phyloP scores from a whole-genome alignment of 2,329 filamentous ascomycete genomes.

The Aspergillus niger region DNA sequence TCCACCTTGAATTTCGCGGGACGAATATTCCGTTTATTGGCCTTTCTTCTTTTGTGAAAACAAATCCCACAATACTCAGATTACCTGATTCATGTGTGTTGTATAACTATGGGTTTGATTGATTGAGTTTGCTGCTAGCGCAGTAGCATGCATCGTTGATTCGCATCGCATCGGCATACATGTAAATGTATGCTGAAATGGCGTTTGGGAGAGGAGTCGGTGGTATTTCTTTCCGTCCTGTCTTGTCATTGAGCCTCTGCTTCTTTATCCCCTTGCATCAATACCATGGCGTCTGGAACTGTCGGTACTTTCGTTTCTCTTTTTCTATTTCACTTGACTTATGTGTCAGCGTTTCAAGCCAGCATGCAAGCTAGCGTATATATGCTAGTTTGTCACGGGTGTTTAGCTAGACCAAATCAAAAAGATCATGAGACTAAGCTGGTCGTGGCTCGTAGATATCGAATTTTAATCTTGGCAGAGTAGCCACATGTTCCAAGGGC shows the following conservation, averaged over 20 bases:
- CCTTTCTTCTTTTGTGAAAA: background rate
- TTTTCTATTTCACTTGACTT: background rate
- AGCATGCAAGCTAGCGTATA: background rate
- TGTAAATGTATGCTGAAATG: background rate
- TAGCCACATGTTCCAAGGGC: no score
- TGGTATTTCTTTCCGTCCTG: background rate
- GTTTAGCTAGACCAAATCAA: background rate
- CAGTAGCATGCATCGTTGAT: background rate
- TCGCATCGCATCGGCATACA: background rate
- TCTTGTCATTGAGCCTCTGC: slow-evolving; percentile 4
- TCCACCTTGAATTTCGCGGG: background rate
- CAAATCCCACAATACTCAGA: no score
- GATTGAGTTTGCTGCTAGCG: background rate
- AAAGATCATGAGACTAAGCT: background rate
- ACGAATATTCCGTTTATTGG: background rate
- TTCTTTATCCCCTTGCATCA: background rate
- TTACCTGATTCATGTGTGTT: no score
- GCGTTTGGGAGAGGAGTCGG: background rate
- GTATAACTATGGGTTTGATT: background rate
- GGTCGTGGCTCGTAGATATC: no score
- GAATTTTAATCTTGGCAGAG: no score
- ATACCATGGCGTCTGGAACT: slow-evolving; percentile 2
- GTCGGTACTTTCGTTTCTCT: background rate
- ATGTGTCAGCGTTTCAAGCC: background rate
- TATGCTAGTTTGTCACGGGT: background rate